phyloP scores from a whole-genome alignment of 1,284 basidiomycete genomes.

The Sporisorium reilianum region DNA sequence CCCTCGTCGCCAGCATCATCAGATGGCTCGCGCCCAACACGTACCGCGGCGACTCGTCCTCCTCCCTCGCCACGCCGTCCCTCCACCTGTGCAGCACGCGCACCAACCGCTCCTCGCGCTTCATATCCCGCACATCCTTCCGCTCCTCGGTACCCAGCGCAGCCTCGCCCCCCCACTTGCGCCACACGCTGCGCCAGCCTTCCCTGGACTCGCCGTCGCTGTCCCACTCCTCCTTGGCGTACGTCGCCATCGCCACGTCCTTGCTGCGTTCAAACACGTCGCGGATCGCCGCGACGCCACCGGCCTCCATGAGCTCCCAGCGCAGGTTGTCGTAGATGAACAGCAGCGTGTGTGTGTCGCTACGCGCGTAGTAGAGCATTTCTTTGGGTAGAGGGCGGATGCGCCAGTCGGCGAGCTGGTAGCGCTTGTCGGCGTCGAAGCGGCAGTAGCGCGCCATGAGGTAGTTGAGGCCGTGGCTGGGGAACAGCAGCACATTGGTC shows the following conservation, averaged over 20 bases:
- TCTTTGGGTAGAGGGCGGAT: conserved; percentile 87
- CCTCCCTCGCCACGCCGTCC: conserved; percentile 81
- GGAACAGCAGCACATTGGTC: conserved; percentile 79
- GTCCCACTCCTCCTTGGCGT: conserved; percentile 68
- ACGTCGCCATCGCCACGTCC: conserved; percentile 57
- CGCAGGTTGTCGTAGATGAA: conserved; percentile 94
- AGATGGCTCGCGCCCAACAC: conserved; percentile 52
- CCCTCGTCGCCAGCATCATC: conserved; percentile 58
- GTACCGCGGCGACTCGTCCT: conserved; percentile 83
- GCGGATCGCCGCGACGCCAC: conserved; percentile 70
- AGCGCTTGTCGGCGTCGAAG: conserved; percentile 93
- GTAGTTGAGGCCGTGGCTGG: conserved; percentile 83
- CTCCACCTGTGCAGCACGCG: conserved; percentile 85
- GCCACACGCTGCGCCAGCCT: conserved; percentile 65
- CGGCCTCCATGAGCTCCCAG: conserved; percentile 77
- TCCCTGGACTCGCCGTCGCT: conserved; percentile 55
- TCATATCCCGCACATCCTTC: conserved; percentile 47
- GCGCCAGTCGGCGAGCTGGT: conserved; percentile 96
- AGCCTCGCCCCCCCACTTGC: conserved; percentile 70
- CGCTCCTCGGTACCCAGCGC: conserved; percentile 50
- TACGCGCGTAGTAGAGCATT: conserved; percentile 91
- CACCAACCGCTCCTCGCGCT: conserved; percentile 74
- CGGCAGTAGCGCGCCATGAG: conserved; percentile 90
- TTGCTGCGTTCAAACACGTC: conserved; percentile 63
- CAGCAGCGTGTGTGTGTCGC: conserved; percentile 94